Evolutionary conservation across 192 early-diverging fungal species (phyloP).

Genomic region (Coemansia sp.): DNA sequence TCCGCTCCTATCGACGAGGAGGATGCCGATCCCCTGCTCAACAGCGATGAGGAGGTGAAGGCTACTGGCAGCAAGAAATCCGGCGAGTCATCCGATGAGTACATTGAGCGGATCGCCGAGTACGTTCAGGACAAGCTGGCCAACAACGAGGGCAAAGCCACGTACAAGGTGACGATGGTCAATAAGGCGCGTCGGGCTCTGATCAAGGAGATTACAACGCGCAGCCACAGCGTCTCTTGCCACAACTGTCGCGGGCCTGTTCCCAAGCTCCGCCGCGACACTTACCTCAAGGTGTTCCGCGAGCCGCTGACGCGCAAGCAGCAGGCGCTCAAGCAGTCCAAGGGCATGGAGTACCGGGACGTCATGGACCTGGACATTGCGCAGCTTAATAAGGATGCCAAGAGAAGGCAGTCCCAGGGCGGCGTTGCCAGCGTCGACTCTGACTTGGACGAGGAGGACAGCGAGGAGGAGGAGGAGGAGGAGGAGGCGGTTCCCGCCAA

Average conservation of each 20-base stretch:
- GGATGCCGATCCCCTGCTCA: conserved; percentile 12
- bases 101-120: conserved; percentile 60
- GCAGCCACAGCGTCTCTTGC: conserved; percentile 55
- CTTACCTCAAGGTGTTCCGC: conserved; percentile 81
- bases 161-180: conserved; percentile 51
- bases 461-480: conserved; percentile 26
- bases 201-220: conserved; percentile 42
- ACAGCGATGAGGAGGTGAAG: conserved; percentile 2
- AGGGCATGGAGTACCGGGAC: conserved; percentile 52
- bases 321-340: conserved; percentile 58
- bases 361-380: conserved; percentile 35
- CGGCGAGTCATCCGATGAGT: conserved; percentile 51
- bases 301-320: conserved; percentile 68
- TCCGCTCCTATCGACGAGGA: conserved; percentile 55
- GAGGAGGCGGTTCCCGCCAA: conserved; percentile 31
- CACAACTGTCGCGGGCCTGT: conserved; percentile 61
- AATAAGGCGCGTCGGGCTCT: conserved; percentile 43
- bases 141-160: conserved; percentile 5
- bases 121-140: conserved; percentile 56
- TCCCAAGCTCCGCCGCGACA: conserved; percentile 80
- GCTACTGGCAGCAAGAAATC: conserved; percentile 9
- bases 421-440: background rate
- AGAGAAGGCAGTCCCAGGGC: conserved; percentile 4
- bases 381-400: conserved; percentile 17
- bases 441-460: conserved; percentile 34